Base-by-base conservation (phyloP, 2,329 filamentous ascomycete species). In the Drechslerella dactyloides region DNA sequence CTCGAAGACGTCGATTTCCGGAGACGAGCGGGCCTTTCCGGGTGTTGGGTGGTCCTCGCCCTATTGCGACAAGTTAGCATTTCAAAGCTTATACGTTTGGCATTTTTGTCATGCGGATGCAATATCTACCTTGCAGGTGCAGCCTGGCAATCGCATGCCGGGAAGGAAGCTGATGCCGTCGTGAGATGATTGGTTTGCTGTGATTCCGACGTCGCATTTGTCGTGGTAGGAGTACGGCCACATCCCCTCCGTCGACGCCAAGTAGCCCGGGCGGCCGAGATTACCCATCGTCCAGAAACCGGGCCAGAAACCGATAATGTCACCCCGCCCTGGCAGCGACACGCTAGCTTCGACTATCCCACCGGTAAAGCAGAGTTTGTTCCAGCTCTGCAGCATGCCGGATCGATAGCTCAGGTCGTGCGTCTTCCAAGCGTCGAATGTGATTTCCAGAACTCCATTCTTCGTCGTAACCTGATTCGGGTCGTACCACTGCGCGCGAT, bases 251-350 rank as follows among this genome's bases (percentile, higher is more conserved):
- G 87, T 90, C 1, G 87, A 89, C 8, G 87, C 85, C 33, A 86
- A 83, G 78, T 89, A 89, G 11, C 88, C 88, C 24, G 88, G 86
- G 74, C 88, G 83, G 40, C 85, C 88, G 21, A 90, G 82, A 76
- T 90, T 90, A 2, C 88, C 88, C 86, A 90, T 89, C 0, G 87
- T 83, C 88, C 88, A 90, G 79, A 90, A 89, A 79, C 88, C 88
- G 46, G 88, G 88, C 88, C 88, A 90, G 79, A 90, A 88, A 65
- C 88, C 88, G 62, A 85, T 83, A 13, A 86, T 84, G 74, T 89
- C 86, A 51, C 88, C 88, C 52, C 82, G 80, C 15, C 88, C 88
- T 13, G 88, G 88, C 4, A 90, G 81, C 2, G 88, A 90, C 58
- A 90, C 86, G 76, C 86, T 88, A 19, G 87, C 87, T 79, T 90